Conservation (phyloP, 345 rosid genomes). For the Linum trigynum region DNA sequence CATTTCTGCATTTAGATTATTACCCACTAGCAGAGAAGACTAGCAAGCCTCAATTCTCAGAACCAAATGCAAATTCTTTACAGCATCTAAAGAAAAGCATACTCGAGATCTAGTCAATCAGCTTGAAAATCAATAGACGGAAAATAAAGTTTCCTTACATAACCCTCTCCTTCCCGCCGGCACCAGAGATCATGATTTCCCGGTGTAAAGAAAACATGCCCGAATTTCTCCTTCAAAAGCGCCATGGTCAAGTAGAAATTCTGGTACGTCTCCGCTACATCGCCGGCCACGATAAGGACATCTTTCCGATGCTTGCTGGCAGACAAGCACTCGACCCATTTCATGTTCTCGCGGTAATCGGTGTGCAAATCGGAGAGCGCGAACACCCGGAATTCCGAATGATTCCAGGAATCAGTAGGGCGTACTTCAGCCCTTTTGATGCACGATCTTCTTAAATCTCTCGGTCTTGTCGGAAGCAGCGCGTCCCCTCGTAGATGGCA, state of each 20-base stretch:
- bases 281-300: conserved; percentile 54
- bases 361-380: conserved; percentile 56
- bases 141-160: conserved; percentile 20
- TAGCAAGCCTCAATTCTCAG: background rate
- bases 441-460: conserved; percentile 12
- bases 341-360: conserved; percentile 51
- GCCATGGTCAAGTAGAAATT: conserved; percentile 46
- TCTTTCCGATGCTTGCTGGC: conserved; percentile 26
- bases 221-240: conserved; percentile 45
- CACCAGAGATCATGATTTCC: conserved; percentile 70
- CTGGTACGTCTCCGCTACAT: conserved; percentile 46
- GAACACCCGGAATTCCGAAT: conserved; percentile 32
- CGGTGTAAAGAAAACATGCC: conserved; percentile 45
- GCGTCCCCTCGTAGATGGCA: background rate
- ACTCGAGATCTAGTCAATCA: background rate
- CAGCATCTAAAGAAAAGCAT: too few species aligned
- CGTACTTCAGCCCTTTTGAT: conserved; percentile 24
- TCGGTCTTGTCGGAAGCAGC: background rate
- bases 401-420: conserved; percentile 11
- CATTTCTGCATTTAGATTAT: conserved; percentile 7
- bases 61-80: background rate
- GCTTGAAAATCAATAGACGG: background rate
- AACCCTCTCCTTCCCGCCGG: conserved; percentile 27
- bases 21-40: background rate
- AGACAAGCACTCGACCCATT: conserved; percentile 44